Percentiles rank a stretch among this genome's conserved stretches.
phyloP scores from a whole-genome alignment of 2,329 filamentous ascomycete genomes.

The Fusarium sp. region DNA sequence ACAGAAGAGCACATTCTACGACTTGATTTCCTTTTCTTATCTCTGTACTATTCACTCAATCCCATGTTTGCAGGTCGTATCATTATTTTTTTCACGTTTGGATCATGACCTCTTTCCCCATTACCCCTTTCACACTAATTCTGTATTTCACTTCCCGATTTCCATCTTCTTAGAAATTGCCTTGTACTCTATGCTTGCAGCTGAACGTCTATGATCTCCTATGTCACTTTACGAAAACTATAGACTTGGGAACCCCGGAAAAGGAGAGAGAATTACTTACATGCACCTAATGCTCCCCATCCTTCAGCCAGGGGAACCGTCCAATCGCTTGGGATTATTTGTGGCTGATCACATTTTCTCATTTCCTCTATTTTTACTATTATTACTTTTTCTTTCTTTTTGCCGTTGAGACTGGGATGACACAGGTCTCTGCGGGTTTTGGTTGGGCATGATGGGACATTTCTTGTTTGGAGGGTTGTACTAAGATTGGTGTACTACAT shows the following conservation, averaged over 20 bases:
- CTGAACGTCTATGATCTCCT: constrained; percentile 43
- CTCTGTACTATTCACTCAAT: constrained; percentile 39
- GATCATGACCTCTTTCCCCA: constrained; percentile 35
- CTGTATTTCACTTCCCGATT: constrained; percentile 29
- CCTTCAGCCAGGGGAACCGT: constrained; percentile 39
- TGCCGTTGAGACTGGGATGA: constrained; percentile 28
- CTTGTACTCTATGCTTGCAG: constrained; percentile 31
- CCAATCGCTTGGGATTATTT: constrained; percentile 41
- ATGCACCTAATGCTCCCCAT: constrained; percentile 45
- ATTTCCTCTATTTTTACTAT: constrained; percentile 3
- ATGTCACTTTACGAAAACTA: constrained; percentile 44
- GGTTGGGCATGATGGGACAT: constrained; percentile 11
- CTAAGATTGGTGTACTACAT: constrained; percentile 32
- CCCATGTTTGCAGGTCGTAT: constrained; percentile 41
- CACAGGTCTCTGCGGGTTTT: constrained; percentile 24
- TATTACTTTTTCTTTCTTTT: constrained; percentile 31
- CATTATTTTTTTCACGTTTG: constrained; percentile 24
- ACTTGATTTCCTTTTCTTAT: constrained; percentile 31
- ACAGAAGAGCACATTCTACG: constrained; percentile 35
- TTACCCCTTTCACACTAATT: constrained; percentile 34
- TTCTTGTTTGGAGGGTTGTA: constrained; percentile 37
- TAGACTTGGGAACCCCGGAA: constrained; percentile 45
- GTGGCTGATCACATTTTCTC: constrained; percentile 40
- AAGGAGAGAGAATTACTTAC: constrained; percentile 44
- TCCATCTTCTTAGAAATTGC: constrained; percentile 25